These are phyloP conservation scores for Evansstolkia leycettana DNA, from an alignment of 495 filamentous ascomycete genomes.

Conservation along the genomic window DNA sequence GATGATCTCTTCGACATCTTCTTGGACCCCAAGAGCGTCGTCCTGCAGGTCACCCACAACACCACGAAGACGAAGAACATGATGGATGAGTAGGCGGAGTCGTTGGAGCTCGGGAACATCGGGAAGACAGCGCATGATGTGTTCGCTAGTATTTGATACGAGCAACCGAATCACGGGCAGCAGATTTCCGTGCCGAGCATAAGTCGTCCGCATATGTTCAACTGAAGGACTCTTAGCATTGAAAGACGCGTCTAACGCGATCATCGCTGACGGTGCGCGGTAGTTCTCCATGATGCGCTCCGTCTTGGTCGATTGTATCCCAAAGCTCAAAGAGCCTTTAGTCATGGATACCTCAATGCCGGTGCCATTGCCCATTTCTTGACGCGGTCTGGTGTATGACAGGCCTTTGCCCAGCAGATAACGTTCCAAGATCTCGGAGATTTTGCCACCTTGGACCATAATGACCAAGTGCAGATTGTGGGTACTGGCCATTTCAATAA, in stretches of 20 bases:
- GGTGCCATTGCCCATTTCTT: constrained; percentile 19
- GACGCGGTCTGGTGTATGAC: constrained; percentile 27
- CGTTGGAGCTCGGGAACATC: constrained; percentile 24
- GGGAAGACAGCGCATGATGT: constrained; percentile 41
- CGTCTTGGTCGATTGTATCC: constrained; percentile 30
- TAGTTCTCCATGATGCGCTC: constrained; percentile 25
- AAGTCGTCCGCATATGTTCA: constrained; percentile 29
- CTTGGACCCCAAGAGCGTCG: constrained; percentile 30
- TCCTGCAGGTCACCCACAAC: constrained; percentile 37
- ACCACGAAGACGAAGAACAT: constrained; percentile 25
- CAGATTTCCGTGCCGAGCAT: constrained; percentile 24
- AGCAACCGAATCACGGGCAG: constrained; percentile 41
- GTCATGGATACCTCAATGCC: constrained; percentile 21
- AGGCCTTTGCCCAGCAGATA: constrained; percentile 40
- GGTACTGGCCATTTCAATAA: constrained; percentile 31
- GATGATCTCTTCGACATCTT: constrained; percentile 34
- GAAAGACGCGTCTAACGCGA: constrained; percentile 41
- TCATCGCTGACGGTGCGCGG: constrained; percentile 33
- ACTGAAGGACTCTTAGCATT: constrained; percentile 26
- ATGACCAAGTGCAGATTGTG: constrained; percentile 36
- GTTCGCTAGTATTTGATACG: constrained; percentile 42
- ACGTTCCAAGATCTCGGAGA: constrained; percentile 37
- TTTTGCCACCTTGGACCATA: constrained; percentile 26
- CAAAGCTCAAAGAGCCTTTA: constrained; percentile 33
- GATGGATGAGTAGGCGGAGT: constrained; percentile 26